Evolutionary conservation across 1,284 basidiomycete species (phyloP).

Genomic region (Cutaneotrichosporon cyanovorans): DNA sequence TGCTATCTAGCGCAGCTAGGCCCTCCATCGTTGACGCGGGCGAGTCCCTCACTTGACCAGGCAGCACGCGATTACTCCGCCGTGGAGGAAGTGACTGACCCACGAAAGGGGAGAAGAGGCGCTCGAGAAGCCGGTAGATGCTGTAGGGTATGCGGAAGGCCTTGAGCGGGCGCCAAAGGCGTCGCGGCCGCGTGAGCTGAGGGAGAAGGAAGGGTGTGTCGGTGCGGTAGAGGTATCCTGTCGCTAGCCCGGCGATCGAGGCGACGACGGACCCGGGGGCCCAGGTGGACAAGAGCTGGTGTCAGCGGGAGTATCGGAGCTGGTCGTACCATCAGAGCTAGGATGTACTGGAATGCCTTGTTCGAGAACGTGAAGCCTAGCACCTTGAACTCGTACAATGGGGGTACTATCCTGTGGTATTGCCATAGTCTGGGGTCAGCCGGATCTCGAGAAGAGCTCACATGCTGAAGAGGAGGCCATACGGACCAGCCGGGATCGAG

Average conservation of each 20-base stretch:
- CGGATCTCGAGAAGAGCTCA: slow-evolving; percentile 12
- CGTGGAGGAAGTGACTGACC: slow-evolving; percentile 55
- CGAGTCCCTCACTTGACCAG: slow-evolving; percentile 46
- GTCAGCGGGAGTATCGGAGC: neutral
- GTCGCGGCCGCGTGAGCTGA: slow-evolving; percentile 22
- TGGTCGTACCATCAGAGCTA: slow-evolving; percentile 56
- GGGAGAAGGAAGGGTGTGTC: slow-evolving; percentile 54
- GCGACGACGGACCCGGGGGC: slow-evolving; percentile 59
- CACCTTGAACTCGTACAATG: slow-evolving; percentile 64
- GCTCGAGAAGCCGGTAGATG: slow-evolving; percentile 51
- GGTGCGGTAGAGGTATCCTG: slow-evolving; percentile 70
- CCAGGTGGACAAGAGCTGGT: slow-evolving; percentile 60
- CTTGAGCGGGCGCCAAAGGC: slow-evolving; percentile 51
- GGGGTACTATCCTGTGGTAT: slow-evolving; percentile 65
- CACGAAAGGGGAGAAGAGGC: slow-evolving; percentile 57
- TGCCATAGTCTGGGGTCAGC: slow-evolving; percentile 59
- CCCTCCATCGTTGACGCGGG: neutral
- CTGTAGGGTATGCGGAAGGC: slow-evolving; percentile 61
- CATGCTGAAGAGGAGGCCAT: slow-evolving; percentile 52
- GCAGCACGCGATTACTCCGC: slow-evolving; percentile 55
- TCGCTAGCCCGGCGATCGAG: slow-evolving; percentile 57
- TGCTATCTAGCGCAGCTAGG: neutral
- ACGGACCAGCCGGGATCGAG: slow-evolving; percentile 65
- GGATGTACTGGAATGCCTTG: slow-evolving; percentile 63
- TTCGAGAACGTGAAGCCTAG: slow-evolving; percentile 67